A percentile compares a stretch with the other conserved stretches of the same genome.
These are phyloP conservation scores for Globisporangium nodosum DNA, from an alignment of 352 stramenopile genomes.

Conservation along the genomic window DNA sequence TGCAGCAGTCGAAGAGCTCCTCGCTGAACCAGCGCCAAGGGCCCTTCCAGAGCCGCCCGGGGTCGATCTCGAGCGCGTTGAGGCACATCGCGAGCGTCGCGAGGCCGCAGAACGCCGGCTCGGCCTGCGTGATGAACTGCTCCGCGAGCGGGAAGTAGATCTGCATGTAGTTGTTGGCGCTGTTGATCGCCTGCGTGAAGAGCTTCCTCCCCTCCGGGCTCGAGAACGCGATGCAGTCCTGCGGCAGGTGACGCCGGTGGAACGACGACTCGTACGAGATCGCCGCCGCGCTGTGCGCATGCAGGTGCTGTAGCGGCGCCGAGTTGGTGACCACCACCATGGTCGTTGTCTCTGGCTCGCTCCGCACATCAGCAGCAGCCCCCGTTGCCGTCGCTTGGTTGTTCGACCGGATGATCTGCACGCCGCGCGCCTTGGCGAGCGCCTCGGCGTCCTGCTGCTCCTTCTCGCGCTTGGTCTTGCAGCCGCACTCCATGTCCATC, in stretches of 20 bases:
- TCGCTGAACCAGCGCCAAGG: slow-evolving; percentile 82
- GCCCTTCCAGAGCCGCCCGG: slow-evolving; percentile 69
- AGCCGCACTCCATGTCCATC: slow-evolving; percentile 47
- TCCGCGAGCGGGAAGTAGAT: slow-evolving; percentile 92
- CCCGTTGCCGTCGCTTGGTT: background rate
- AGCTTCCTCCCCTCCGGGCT: slow-evolving; percentile 73
- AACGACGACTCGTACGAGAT: slow-evolving; percentile 53
- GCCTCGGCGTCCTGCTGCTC: slow-evolving; percentile 29
- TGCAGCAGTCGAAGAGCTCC: slow-evolving; percentile 81
- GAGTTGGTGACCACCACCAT: background rate
- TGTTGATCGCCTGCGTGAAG: slow-evolving; percentile 71
- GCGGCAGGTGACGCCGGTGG: slow-evolving; percentile 74
- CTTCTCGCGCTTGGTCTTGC: slow-evolving; percentile 36
- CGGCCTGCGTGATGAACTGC: slow-evolving; percentile 88
- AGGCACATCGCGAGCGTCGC: slow-evolving; percentile 82
- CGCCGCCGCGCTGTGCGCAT: background rate
- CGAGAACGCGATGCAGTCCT: slow-evolving; percentile 78
- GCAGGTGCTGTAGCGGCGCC: background rate
- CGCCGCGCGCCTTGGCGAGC: slow-evolving; percentile 13
- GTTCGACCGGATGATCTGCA: background rate
- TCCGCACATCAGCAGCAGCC: background rate
- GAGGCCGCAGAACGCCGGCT: slow-evolving; percentile 89
- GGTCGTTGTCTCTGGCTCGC: background rate
- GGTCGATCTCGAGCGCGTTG: slow-evolving; percentile 74
- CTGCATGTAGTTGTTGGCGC: slow-evolving; percentile 65